Base-by-base conservation (phyloP, 495 filamentous ascomycete genomes). In the Penicillium cataractarum region DNA sequence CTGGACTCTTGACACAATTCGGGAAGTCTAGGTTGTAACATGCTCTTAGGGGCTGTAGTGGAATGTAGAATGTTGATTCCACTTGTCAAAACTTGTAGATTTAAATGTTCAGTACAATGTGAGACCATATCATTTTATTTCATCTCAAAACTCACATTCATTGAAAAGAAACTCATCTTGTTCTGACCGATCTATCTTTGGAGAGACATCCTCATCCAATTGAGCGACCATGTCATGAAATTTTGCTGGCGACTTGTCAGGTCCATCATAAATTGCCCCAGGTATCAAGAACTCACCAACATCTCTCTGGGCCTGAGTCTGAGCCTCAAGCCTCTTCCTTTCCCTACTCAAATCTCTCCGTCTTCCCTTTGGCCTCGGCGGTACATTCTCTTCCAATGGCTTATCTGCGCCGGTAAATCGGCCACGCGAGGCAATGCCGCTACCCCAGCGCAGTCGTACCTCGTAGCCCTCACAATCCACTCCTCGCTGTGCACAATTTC, bases 401-500 rank as follows among this genome's bases (percentile, higher is more conserved):
- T 72, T 74, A 40, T 70, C 73, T 6, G 76, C 76, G 4, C 76
- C 76, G 3, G 69, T 73, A 58, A 73, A 76, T 2, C 61, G 65
- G 5, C 76, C 76, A 17, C 76, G 71, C 42, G 76, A 78, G 0
- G 76, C 76, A 57, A 78, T 76, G 0, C 76, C 76, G 27, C 64
- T 60, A 1, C 74, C 74, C 76, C 76, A 76, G 15, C 70, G 70
- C 19, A 78, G 62, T 24, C 76, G 66, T 6, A 78, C 65, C 27
- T 75, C 74, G 51, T 78, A 78, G 1, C 76, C 76, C 58, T 76
- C 76, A 27, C 76, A 78, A 0, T 51, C 46, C 0, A 75, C 40
- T 0, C 71, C 73, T 9, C 72, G 74, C 19, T 68, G 63, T 2
- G 55, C 19, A 49, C 75, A 78, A 12, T 64, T 66, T 33, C 61